Evolutionary conservation across 1,284 basidiomycete genomes (phyloP), one percentile per base, ranked within the genome.

Genomic region (Rhodotorula mucilaginosa): DNA sequence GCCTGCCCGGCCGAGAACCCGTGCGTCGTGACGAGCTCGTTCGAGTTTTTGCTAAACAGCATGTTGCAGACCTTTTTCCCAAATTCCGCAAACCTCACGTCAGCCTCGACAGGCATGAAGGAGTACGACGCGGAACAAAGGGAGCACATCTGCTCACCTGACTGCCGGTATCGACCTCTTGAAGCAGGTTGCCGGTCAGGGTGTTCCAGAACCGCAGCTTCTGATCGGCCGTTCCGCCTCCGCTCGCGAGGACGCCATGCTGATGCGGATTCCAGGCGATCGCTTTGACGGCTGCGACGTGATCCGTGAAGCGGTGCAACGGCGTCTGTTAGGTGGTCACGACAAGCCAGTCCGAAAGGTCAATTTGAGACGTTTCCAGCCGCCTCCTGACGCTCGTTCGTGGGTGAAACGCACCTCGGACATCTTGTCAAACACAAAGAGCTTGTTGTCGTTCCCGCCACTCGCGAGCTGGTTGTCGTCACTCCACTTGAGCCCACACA

Each of bases 141-240:
- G 3, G 16, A 10, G 81, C 7, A 78, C 89, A 2, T 44, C 39
- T 44, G 39, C 39, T 70, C 75, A 93, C 92, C 85, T 97, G 93
- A 74, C 90, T 92, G 6, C 94, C 94, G 0, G 94, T 97, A 80
- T 97, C 93, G 72, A 93, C 85, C 80, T 93, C 89, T 74, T 86
- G 89, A 70, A 97, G 84, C 86, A 95, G 86, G 23, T 86, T 87
- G 51, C 97, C 97, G 61, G 88, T 94, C 64, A 87, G 83, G 23
- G 91, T 92, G 80, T 99, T 99, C 96, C 96, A 99, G 80, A 97
- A 98, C 64, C 95, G 85, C 68, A 99, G 96, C 80, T 94, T 95
- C 83, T 96, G 97, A 81, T 82, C 82, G 75, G 96, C 93, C 16
- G 97, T 99, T 19, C 96, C 97, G 39, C 97, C 96, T n/a, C 97